Conservation (phyloP, 2,329 filamentous ascomycete genomes). For the Penicillium sp. region DNA sequence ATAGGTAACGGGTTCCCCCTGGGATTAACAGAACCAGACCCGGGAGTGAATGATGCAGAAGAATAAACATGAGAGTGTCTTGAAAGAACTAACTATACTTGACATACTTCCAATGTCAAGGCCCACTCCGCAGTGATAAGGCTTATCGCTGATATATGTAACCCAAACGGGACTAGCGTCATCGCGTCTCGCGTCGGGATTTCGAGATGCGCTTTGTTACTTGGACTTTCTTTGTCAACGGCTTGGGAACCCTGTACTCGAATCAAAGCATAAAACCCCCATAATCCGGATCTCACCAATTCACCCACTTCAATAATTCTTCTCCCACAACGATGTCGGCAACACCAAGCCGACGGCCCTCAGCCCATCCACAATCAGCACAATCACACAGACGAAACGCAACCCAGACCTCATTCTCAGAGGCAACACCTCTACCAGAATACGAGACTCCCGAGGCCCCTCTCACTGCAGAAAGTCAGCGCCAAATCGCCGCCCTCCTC, state of each 20-base stretch:
- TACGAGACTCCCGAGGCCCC: constrained; percentile 56
- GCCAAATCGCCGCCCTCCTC: constrained; percentile 47
- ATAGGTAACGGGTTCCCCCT: not conserved
- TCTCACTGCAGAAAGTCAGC: constrained; percentile 49
- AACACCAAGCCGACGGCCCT: constrained; percentile 18
- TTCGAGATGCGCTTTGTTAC: constrained; percentile 15
- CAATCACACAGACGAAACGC: constrained; percentile 7
- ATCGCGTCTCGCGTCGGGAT: constrained; percentile 29
- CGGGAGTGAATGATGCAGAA: not conserved
- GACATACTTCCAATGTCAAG: not conserved
- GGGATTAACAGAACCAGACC: not conserved
- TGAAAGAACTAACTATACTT: too few species aligned
- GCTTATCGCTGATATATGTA: constrained; percentile 26
- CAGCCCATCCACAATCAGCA: constrained; percentile 11
- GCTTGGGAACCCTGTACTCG: not conserved
- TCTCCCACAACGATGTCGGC: constrained; percentile 6
- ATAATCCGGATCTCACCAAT: not conserved
- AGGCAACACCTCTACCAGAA: constrained; percentile 39
- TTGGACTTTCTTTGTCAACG: constrained; percentile 5
- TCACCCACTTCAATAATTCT: not conserved
- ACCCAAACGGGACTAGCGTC: constrained; percentile 32
- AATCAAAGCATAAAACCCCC: not conserved
- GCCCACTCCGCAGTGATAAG: constrained; percentile 10
- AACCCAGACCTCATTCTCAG: not conserved
- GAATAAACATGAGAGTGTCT: not conserved